These are phyloP conservation scores for Penicillium crustosum DNA, from an alignment of 2,329 filamentous ascomycete species.

Conservation along the genomic window DNA sequence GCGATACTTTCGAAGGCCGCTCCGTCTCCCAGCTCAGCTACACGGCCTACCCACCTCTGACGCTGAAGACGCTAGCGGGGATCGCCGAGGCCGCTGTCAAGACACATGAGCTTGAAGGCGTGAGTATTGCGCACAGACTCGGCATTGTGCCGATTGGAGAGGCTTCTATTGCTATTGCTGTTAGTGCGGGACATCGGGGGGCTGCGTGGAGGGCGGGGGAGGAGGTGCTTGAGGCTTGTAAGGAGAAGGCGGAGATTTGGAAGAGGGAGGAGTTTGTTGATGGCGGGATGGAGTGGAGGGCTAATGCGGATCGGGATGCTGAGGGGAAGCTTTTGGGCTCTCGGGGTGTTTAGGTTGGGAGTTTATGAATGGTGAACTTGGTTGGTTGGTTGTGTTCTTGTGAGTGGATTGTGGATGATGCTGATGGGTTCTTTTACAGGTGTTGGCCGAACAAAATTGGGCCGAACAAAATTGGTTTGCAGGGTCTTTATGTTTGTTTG, in stretches of 20 bases:
- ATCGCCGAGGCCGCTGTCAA: conserved; percentile 51
- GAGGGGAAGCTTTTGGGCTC: conserved; percentile 39
- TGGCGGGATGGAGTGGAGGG: conserved; percentile 75
- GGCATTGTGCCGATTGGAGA: conserved; percentile 86
- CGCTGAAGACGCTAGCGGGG: conserved; percentile 40
- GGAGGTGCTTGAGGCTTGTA: conserved; percentile 83
- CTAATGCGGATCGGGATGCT: conserved; percentile 72
- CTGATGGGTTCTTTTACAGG: neutral
- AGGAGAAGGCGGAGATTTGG: conserved; percentile 89
- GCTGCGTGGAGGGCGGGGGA: conserved; percentile 87
- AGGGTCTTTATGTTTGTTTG: neutral
- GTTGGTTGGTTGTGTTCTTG: neutral
- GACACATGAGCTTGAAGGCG: conserved; percentile 64
- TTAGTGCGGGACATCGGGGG: conserved; percentile 77
- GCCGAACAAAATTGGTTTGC: neutral
- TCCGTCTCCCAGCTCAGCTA: conserved; percentile 48
- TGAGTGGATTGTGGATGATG: neutral
- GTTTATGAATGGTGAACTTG: neutral
- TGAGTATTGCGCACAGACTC: conserved; percentile 80
- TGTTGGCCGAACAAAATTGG: neutral
- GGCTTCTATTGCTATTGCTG: conserved; percentile 87
- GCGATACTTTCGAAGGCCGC: conserved; percentile 44
- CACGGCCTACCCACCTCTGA: conserved; percentile 44
- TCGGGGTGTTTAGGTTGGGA: neutral
- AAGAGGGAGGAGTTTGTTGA: conserved; percentile 85